Base-by-base conservation (phyloP, 768 basidiomycete species). In the Podaxis sp. region DNA sequence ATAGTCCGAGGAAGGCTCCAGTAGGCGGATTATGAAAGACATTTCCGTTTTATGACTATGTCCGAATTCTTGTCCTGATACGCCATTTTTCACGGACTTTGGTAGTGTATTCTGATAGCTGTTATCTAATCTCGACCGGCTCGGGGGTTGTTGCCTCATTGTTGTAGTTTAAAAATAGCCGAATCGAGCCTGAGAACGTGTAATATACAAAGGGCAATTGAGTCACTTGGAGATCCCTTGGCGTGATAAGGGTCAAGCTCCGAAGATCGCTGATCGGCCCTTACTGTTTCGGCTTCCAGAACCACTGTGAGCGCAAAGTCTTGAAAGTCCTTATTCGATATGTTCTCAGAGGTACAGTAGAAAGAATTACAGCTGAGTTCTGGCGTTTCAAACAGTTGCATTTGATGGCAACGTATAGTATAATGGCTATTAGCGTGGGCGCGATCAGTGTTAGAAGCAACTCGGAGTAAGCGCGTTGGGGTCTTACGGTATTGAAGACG, bases 401-500 rank as follows among this genome's bases (percentile, higher is more conserved):
- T 69, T 70, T 40, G 73, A 68, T 5, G 80, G 80, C 4, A 79
- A 53, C 33, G 73, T 73, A 68, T 79, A 82, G 67, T 82, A 82
- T 69, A 81, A 59, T 1, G 81, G 68, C 68, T 69, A 51, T 74
- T 24, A 10, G 22, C 70, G 50, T 72, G 41, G 8, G 26, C 30
- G 48, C 2, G 56, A 26, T 49, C 40, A 49, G 28, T 50, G 13
- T 24, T 28, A 20, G 20, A 20, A 33, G 6, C 20, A 53, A 57
- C 53, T 7, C 22, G 8, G 13, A 58, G 38, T 8, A 40, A 41
- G 2, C 17, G 40, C 55, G 15, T 13, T 50, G 73, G 13, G 13
- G 4, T 46, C 87, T 66, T 66, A 90, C 88, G 52, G 88, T 88
- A 38, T 82, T 73, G 69, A 91, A 91, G 13, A 92, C 90, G 75